A percentile compares a stretch with the other conserved stretches of the same genome.
Evolutionary conservation across 2,329 filamentous ascomycete genomes (phyloP).

Genomic region (Aspergillus texensis): DNA sequence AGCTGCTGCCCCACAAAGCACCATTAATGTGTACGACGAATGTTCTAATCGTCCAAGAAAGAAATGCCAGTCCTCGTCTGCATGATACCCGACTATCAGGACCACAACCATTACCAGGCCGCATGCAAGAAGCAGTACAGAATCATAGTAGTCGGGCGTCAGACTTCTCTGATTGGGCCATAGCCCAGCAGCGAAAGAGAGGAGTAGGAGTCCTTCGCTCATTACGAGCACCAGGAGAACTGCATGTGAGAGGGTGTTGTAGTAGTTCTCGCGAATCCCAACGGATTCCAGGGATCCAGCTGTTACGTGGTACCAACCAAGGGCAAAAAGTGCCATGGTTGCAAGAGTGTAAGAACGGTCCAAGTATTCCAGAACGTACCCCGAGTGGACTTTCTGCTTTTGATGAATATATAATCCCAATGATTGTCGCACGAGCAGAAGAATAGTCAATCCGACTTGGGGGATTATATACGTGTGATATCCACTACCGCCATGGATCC

Average conservation of each 20-base stretch:
- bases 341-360: neutral
- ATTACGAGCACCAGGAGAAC: neutral
- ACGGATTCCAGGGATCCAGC: neutral
- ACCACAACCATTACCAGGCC: neutral
- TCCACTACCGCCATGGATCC: neutral
- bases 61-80: too few relatives aligned
- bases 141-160: neutral
- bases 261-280: neutral
- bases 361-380: neutral
- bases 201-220: neutral
- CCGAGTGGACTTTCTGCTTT: neutral
- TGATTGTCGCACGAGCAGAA: neutral
- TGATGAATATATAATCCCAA: neutral
- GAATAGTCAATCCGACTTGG: neutral
- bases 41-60: too few relatives aligned
- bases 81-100: neutral
- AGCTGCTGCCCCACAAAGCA: too few relatives aligned
- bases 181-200: neutral
- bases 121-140: neutral
- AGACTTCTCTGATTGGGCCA: neutral
- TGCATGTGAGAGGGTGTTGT: neutral
- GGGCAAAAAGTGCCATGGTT: neutral
- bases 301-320: neutral
- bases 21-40: too few relatives aligned
- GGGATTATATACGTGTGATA: neutral